A percentile compares a stretch with the other conserved stretches of the same genome.
Conservation (phyloP, 169 alveolate genomes). For the Plasmodium knowlesi region DNA sequence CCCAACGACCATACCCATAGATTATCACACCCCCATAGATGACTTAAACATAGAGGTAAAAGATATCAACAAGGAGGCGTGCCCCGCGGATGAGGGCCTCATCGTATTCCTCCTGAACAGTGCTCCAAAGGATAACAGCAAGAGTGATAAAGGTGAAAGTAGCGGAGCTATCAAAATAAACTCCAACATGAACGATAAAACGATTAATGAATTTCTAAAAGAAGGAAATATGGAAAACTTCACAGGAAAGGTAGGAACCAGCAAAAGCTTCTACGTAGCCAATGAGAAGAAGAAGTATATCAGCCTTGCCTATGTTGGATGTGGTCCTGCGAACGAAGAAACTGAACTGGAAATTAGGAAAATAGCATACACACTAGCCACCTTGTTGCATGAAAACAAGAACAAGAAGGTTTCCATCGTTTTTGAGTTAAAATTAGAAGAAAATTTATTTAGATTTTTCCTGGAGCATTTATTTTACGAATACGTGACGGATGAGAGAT, state of each 20-base stretch:
- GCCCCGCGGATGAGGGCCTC: constrained; percentile 24
- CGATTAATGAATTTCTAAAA: constrained; percentile 31
- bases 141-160: background rate
- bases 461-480: constrained; percentile 53
- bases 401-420: constrained; percentile 13
- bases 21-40: constrained; percentile 36
- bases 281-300: constrained; percentile 38
- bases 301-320: constrained; percentile 35
- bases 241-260: constrained; percentile 63
- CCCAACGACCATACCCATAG: constrained; percentile 53
- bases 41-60: constrained; percentile 19
- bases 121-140: constrained; percentile 5
- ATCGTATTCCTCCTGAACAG: constrained; percentile 34
- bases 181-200: constrained; percentile 1
- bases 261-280: constrained; percentile 22
- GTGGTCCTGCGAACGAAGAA: constrained; percentile 37
- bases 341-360: constrained; percentile 45
- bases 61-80: background rate
- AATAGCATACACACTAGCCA: constrained; percentile 9
- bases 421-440: constrained; percentile 39
- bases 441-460: constrained; percentile 37
- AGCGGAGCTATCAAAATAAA: constrained; percentile 1
- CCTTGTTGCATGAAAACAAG: constrained; percentile 35
- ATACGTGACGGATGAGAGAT: constrained; percentile 66
- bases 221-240: constrained; percentile 17